Percentiles rank a stretch among this genome's conserved stretches.
Conservation (phyloP, 192 early-diverging fungal species). For the Lunasporangiospora selenospora region DNA sequence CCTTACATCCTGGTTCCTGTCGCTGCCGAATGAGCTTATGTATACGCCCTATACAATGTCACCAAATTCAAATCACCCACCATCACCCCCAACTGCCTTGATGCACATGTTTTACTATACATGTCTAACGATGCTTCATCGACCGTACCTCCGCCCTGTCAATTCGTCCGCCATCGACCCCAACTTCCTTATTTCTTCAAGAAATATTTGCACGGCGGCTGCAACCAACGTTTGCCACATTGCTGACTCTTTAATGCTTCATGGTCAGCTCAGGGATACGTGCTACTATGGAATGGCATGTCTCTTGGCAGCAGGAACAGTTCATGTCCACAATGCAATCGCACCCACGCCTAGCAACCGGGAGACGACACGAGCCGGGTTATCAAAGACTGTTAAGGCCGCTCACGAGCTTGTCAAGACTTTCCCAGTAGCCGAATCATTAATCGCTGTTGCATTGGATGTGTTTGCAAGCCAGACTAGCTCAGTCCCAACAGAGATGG, state of each 20-base stretch:
- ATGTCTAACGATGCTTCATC: constrained; percentile 59
- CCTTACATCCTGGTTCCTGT: constrained; percentile 54
- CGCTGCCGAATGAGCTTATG: constrained; percentile 57
- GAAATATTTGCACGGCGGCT: constrained; percentile 48
- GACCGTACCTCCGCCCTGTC: constrained; percentile 55
- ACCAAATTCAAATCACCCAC: constrained; percentile 47
- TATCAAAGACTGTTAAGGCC: constrained; percentile 47
- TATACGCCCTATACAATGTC: constrained; percentile 55
- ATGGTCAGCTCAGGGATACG: constrained; percentile 35
- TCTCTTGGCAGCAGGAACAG: constrained; percentile 48
- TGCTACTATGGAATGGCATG: constrained; percentile 47
- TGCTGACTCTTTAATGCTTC: constrained; percentile 46
- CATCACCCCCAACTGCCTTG: constrained; percentile 35
- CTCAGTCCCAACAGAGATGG: constrained; percentile 45
- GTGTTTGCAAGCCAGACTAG: constrained; percentile 45
- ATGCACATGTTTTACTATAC: constrained; percentile 66
- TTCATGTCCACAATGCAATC: constrained; percentile 53
- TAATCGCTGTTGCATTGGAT: constrained; percentile 43
- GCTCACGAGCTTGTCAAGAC: constrained; percentile 49
- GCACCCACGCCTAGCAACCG: constrained; percentile 41
- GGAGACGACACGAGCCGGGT: constrained; percentile 42
- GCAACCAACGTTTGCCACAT: constrained; percentile 51
- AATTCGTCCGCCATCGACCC: constrained; percentile 40
- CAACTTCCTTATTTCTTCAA: constrained; percentile 47
- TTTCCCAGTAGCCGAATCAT: constrained; percentile 43